phyloP scores from a whole-genome alignment of 805 yeast genomes.

The Lipomyces japonicus region DNA sequence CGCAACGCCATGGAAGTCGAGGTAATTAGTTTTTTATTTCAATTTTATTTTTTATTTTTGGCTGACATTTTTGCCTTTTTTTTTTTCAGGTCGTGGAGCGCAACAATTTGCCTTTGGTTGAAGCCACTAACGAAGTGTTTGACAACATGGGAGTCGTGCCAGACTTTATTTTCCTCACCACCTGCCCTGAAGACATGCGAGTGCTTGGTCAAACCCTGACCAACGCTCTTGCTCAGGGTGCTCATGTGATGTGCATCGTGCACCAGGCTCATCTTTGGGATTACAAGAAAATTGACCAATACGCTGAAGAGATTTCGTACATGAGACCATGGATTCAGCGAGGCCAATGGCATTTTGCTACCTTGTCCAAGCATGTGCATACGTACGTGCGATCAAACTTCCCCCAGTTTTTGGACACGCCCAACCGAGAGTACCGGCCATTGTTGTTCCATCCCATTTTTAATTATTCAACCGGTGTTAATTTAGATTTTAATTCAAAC shows the following conservation, averaged over 20 bases:
- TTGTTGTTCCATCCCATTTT: constrained; percentile 17
- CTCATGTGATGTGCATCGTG: constrained; percentile 21
- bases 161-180: constrained; percentile 17
- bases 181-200: constrained; percentile 20
- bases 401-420: constrained; percentile 13
- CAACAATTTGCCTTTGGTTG: constrained; percentile 5
- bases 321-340: constrained; percentile 20
- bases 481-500: background rate
- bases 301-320: constrained; percentile 7
- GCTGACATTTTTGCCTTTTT: too few species aligned
- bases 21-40: constrained; percentile 11
- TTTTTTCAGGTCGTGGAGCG: background rate
- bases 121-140: background rate
- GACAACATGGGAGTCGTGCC: constrained; percentile 10
- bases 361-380: constrained; percentile 19
- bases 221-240: constrained; percentile 10
- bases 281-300: background rate
- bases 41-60: background rate
- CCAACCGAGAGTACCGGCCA: constrained; percentile 7
- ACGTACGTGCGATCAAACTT: constrained; percentile 12
- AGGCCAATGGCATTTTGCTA: constrained; percentile 18
- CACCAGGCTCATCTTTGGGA: constrained; percentile 23
- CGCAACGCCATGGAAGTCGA: constrained; percentile 21
- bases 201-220: background rate
- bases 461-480: background rate